These are phyloP conservation scores for Xylariaceae sp. DNA, from an alignment of 2,329 filamentous ascomycete species.

Conservation along the genomic window DNA sequence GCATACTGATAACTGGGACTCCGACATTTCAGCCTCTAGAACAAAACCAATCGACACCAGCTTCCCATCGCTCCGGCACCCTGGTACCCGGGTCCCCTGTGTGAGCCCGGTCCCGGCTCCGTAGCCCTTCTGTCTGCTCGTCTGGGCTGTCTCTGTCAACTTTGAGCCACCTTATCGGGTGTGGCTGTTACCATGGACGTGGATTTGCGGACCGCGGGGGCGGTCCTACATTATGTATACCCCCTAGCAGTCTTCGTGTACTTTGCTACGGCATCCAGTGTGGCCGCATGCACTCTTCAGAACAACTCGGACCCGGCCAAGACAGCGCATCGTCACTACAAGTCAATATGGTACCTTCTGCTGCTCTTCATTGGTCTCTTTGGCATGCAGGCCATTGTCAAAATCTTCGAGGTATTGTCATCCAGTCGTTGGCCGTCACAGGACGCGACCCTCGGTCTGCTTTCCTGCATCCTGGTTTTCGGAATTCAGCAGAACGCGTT, in stretches of 20 bases:
- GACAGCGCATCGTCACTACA: constrained; percentile 31
- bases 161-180: too few relatives aligned
- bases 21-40: too few relatives aligned
- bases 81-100: too few relatives aligned
- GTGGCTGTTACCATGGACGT: too few relatives aligned
- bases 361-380: constrained; percentile 38
- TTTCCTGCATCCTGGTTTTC: constrained; percentile 59
- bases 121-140: too few relatives aligned
- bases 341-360: constrained; percentile 36
- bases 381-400: constrained; percentile 35
- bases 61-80: too few relatives aligned
- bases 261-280: constrained; percentile 43
- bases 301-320: constrained; percentile 29
- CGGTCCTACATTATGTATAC: constrained; percentile 49
- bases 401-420: constrained; percentile 29
- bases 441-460: constrained; percentile 45
- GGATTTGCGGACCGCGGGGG: too few relatives aligned
- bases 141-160: too few relatives aligned
- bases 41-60: too few relatives aligned
- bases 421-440: constrained; percentile 33
- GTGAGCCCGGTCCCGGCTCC: too few relatives aligned
- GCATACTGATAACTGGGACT: too few relatives aligned
- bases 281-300: constrained; percentile 48
- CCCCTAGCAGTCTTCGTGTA: constrained; percentile 50
- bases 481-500: constrained; percentile 51